A percentile compares a stretch with the other conserved stretches of the same genome.
phyloP scores from a whole-genome alignment of 768 basidiomycete genomes.

The Agaricus sinodeliciosus region DNA sequence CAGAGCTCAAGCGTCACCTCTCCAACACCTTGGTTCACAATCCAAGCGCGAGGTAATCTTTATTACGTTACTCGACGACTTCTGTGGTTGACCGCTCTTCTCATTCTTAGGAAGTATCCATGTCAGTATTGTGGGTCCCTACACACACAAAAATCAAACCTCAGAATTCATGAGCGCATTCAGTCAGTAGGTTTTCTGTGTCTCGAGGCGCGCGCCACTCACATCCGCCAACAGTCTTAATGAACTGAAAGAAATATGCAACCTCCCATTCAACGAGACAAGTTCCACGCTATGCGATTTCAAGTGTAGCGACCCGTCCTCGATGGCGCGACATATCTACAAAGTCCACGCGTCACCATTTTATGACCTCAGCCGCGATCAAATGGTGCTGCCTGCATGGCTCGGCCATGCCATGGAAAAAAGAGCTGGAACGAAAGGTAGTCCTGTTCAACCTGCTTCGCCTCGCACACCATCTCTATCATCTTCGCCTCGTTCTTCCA shows the following conservation, averaged over 20 bases:
- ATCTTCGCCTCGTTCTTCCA: not conserved
- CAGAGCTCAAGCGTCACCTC: constrained; percentile 1
- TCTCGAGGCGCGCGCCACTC: not conserved
- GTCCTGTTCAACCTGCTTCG: not conserved
- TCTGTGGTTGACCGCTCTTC: not conserved
- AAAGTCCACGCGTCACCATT: not conserved
- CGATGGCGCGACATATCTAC: not conserved
- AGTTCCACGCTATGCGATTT: not conserved
- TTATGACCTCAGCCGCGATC: not conserved
- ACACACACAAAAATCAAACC: constrained; percentile 2
- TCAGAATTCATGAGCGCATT: not conserved
- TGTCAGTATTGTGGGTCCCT: not conserved
- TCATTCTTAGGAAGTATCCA: not conserved
- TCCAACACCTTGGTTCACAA: not conserved
- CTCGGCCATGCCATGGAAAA: not conserved
- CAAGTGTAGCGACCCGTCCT: not conserved
- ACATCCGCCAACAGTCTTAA: not conserved
- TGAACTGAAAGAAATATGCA: not conserved
- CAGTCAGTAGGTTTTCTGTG: not conserved
- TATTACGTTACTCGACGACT: not conserved
- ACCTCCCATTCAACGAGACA: not conserved
- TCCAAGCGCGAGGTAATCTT: not conserved
- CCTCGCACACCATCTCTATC: not conserved
- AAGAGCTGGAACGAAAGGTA: not conserved
- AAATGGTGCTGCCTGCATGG: not conserved